Conservation (phyloP, 306 rosid genomes). For the Inga leiocalycina region DNA sequence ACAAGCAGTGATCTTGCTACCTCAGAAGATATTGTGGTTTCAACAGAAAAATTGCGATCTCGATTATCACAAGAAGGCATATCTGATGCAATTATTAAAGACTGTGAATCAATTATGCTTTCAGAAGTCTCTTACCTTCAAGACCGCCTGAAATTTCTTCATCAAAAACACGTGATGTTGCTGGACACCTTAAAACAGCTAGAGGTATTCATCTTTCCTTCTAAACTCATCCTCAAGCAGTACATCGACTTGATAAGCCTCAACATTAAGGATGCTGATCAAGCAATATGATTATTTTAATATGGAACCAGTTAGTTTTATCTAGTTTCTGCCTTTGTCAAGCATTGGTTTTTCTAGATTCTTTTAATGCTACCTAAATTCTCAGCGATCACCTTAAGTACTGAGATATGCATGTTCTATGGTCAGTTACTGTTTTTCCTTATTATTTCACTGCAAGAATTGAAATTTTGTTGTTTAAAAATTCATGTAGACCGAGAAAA, state of each 20-base stretch:
- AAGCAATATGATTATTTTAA: conserved; percentile 8
- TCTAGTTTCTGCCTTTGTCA: conserved; percentile 20
- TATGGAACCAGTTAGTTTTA: conserved; percentile 3
- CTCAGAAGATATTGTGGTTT: conserved; percentile 78
- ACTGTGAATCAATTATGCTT: conserved; percentile 90
- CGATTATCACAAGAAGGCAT: conserved; percentile 84
- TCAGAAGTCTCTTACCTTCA: conserved; percentile 85
- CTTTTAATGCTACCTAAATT: neutral
- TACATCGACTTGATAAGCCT: conserved; percentile 15
- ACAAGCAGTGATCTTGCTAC: conserved; percentile 75
- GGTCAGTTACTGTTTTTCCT: neutral
- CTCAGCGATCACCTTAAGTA: neutral
- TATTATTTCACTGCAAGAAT: conserved; percentile 4
- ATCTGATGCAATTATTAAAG: conserved; percentile 65
- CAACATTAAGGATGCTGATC: conserved; percentile 13
- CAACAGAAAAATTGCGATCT: conserved; percentile 85
- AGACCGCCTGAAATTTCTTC: conserved; percentile 77
- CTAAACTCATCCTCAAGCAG: conserved; percentile 9
- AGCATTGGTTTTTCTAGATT: conserved; percentile 8
- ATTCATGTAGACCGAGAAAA: conserved; percentile 81
- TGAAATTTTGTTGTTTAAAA: conserved; percentile 30
- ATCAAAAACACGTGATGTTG: conserved; percentile 73
- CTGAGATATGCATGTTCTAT: neutral
- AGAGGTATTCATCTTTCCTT: conserved; percentile 64
- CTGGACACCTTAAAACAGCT: conserved; percentile 81